Conservation (phyloP, 2,329 filamentous ascomycete genomes). For the Fusarium tjaetaba region DNA sequence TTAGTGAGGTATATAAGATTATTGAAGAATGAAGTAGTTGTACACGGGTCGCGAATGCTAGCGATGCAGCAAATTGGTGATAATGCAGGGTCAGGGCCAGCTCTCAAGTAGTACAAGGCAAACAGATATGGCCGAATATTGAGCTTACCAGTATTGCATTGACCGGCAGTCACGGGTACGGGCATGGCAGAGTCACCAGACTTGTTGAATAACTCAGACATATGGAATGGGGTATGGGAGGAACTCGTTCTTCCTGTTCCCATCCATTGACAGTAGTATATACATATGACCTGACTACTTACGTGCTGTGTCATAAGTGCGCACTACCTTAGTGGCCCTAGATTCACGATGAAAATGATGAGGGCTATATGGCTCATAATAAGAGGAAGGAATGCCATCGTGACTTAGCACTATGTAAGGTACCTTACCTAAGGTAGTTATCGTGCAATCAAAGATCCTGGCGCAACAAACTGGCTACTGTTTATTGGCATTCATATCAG, state of each 20-base stretch:
- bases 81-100: slow-evolving; percentile 2
- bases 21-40: slow-evolving; percentile 4
- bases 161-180: background rate
- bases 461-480: background rate
- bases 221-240: background rate
- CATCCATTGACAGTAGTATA: background rate
- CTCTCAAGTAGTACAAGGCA: slow-evolving; percentile 10
- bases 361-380: background rate
- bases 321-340: background rate
- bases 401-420: background rate
- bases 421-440: background rate
- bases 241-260: background rate
- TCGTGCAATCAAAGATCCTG: background rate
- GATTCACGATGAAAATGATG: background rate
- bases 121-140: background rate
- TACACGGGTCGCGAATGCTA: slow-evolving; percentile 11
- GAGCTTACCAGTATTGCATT: background rate
- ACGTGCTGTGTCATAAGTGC: background rate
- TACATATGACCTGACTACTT: background rate
- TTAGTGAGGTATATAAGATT: background rate
- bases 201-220: background rate
- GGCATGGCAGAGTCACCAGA: background rate
- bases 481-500: background rate
- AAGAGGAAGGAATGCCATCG: background rate
- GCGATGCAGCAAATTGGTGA: slow-evolving; percentile 15